Percentiles rank a stretch among this genome's conserved stretches.
Conservation (phyloP, 2,329 filamentous ascomycete species). For the Drechslerella coelobrocha region DNA sequence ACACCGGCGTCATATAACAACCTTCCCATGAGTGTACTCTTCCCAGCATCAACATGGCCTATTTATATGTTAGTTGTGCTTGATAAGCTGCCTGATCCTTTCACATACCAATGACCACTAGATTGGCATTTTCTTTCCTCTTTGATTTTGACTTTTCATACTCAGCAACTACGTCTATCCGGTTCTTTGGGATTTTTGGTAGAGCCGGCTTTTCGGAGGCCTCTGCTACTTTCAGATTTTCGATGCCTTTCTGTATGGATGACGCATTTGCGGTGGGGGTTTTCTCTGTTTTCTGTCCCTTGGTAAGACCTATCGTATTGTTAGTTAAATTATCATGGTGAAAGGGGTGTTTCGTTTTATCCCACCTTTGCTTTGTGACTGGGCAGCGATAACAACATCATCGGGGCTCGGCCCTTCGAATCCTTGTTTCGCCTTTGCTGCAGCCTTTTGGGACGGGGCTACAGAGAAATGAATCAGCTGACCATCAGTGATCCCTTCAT, state of each 20-base stretch:
- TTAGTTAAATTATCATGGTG: slow-evolving; percentile 2
- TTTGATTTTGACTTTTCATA: slow-evolving; percentile 72
- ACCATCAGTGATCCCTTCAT: slow-evolving; percentile 16
- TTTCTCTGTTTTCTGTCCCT: slow-evolving; percentile 57
- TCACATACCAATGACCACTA: slow-evolving; percentile 83
- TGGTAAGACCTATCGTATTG: slow-evolving; percentile 44
- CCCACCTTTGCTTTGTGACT: slow-evolving; percentile 63
- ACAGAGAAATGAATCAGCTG: slow-evolving; percentile 55
- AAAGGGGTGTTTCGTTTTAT: background rate
- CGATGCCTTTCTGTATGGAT: slow-evolving; percentile 65
- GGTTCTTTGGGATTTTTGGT: slow-evolving; percentile 63
- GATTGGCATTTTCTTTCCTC: slow-evolving; percentile 79
- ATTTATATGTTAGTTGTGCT: slow-evolving; percentile 45
- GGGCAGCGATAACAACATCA: slow-evolving; percentile 84
- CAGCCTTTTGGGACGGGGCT: slow-evolving; percentile 59
- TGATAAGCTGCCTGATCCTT: background rate
- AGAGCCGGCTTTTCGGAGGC: slow-evolving; percentile 13
- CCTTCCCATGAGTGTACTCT: slow-evolving; percentile 97
- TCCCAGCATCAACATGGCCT: slow-evolving; percentile 97
- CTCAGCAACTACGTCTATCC: slow-evolving; percentile 82
- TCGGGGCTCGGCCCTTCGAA: slow-evolving; percentile 91
- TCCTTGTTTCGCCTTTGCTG: slow-evolving; percentile 64
- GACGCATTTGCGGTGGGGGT: slow-evolving; percentile 62
- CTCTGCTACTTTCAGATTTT: slow-evolving; percentile 59
- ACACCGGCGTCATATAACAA: slow-evolving; percentile 86